phyloP scores from a whole-genome alignment of 441 rosid species.

The Metrosideros polymorpha region DNA sequence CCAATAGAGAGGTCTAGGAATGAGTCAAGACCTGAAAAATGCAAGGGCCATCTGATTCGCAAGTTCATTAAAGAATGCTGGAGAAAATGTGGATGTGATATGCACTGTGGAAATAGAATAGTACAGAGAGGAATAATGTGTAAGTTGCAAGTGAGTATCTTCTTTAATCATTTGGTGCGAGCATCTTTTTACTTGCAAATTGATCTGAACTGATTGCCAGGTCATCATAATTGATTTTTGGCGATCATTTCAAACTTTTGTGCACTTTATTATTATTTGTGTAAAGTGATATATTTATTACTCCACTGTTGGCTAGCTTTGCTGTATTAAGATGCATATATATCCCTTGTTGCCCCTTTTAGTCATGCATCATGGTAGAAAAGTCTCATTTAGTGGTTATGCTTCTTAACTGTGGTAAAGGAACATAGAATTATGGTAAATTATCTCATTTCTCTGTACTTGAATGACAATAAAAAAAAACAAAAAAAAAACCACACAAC shows the following conservation, averaged over 20 bases:
- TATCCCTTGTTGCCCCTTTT: neutral
- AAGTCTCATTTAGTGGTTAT: neutral
- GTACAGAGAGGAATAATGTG: constrained; percentile 78
- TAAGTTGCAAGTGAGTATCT: constrained; percentile 49
- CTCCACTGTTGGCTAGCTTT: neutral
- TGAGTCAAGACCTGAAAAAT: constrained; percentile 30
- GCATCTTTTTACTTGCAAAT: neutral
- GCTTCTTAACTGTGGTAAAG: neutral
- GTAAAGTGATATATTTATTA: neutral
- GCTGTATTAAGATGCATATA: neutral
- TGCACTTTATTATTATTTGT: neutral
- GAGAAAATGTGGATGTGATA: constrained; percentile 80
- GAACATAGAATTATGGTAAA: neutral
- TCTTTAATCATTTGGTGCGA: neutral
- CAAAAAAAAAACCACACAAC: neutral
- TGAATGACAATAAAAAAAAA: neutral
- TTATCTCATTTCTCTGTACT: neutral
- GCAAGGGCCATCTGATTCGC: constrained; percentile 75
- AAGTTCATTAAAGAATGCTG: constrained; percentile 91
- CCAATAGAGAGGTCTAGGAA: constrained; percentile 56
- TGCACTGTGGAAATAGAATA: constrained; percentile 71
- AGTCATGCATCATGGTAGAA: neutral
- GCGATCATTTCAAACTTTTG: neutral
- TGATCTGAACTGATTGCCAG: neutral
- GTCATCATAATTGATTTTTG: neutral